A percentile compares a stretch with the other conserved stretches of the same genome.
These are phyloP conservation scores for Diaporthe vaccinii DNA, from an alignment of 2,329 filamentous ascomycete species.

Conservation along the genomic window DNA sequence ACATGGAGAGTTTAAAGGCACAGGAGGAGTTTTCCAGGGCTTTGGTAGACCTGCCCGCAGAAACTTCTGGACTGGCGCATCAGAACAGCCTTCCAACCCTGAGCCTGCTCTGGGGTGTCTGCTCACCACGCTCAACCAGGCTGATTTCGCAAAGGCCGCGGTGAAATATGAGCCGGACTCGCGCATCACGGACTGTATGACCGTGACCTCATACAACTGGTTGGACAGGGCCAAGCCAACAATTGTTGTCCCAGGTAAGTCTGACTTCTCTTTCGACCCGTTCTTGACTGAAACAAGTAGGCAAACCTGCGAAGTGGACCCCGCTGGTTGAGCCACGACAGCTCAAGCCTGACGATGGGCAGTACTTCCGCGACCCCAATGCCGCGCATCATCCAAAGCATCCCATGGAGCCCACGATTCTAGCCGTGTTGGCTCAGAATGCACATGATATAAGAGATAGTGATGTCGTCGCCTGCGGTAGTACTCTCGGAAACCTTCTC, in stretches of 20 bases:
- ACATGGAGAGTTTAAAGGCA: neutral
- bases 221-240: conserved; percentile 45
- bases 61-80: neutral
- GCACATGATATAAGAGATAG: conserved; percentile 54
- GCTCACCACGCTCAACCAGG: conserved; percentile 37
- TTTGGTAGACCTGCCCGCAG: neutral
- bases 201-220: conserved; percentile 56
- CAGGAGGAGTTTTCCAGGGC: neutral
- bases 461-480: conserved; percentile 72
- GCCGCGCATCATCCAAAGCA: conserved; percentile 63
- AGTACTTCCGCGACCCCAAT: conserved; percentile 68
- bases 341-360: conserved; percentile 60
- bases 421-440: conserved; percentile 52
- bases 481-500: conserved; percentile 72
- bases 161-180: conserved; percentile 40
- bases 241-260: conserved; percentile 52
- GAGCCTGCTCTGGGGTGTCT: conserved; percentile 45
- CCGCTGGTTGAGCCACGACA: conserved; percentile 52
- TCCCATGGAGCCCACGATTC: conserved; percentile 64
- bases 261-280: neutral
- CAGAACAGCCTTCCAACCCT: neutral
- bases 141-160: conserved; percentile 42
- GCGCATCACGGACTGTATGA: conserved; percentile 44
- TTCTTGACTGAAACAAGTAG: conserved; percentile 49
- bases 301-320: conserved; percentile 65